phyloP scores from a whole-genome alignment of 2,329 filamentous ascomycete species.

The Ceratocystis lukuohia region DNA sequence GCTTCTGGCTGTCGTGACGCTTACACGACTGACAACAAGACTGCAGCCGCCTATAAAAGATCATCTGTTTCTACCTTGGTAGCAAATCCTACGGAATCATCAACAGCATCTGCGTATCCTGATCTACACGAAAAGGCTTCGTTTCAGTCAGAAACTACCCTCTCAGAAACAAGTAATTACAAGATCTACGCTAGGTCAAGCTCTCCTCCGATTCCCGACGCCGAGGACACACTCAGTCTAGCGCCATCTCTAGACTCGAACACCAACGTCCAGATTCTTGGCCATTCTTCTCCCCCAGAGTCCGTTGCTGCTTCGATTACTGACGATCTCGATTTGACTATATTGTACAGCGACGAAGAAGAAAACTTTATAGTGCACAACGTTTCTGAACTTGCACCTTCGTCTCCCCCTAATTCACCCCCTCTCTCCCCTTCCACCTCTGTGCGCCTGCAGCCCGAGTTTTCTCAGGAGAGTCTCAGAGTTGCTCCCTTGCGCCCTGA shows the following conservation, averaged over 20 bases:
- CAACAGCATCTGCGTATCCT: slow-evolving; percentile 7
- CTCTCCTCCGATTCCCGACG: slow-evolving; percentile 25
- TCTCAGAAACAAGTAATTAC: slow-evolving; percentile 41
- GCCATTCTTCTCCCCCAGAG: slow-evolving; percentile 36
- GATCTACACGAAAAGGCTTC: slow-evolving; percentile 18
- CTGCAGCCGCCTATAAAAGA: slow-evolving; percentile 13
- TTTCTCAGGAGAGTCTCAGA: slow-evolving; percentile 48
- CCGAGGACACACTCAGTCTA: slow-evolving; percentile 27
- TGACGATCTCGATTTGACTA: slow-evolving; percentile 40
- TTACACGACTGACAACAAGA: slow-evolving; percentile 4
- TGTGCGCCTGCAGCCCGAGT: slow-evolving; percentile 29
- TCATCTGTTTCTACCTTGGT: slow-evolving; percentile 21
- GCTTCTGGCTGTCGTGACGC: slow-evolving; percentile 22
- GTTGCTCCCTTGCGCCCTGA: slow-evolving; percentile 41
- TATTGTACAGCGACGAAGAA: slow-evolving; percentile 18
- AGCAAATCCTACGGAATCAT: not conserved
- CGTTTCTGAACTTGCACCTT: slow-evolving; percentile 21
- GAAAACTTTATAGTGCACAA: slow-evolving; percentile 20
- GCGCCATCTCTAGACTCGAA: slow-evolving; percentile 28
- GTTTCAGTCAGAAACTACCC: slow-evolving; percentile 29
- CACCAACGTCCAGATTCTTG: slow-evolving; percentile 39
- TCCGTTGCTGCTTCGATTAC: slow-evolving; percentile 30
- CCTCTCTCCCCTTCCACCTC: slow-evolving; percentile 10
- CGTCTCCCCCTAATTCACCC: slow-evolving; percentile 20
- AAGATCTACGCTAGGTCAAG: slow-evolving; percentile 37